Conservation (phyloP, 345 rosid genomes). For the Salix udensis region DNA sequence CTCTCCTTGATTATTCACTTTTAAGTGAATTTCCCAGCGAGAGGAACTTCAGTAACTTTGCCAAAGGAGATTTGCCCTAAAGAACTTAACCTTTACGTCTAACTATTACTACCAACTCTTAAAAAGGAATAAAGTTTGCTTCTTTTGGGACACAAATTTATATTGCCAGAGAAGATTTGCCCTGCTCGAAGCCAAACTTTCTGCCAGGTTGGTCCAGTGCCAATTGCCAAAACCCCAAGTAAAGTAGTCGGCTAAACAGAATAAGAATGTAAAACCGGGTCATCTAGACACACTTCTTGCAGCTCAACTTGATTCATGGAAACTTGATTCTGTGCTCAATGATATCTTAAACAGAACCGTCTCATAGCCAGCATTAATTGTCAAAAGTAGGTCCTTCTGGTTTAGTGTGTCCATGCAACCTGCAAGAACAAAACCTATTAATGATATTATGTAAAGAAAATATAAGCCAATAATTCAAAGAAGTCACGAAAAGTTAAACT, state of each 20-base stretch:
- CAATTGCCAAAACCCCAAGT: constrained; percentile 13
- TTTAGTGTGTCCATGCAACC: constrained; percentile 36
- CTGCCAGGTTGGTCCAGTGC: constrained; percentile 14
- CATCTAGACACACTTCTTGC: constrained; percentile 25
- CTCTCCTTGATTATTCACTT: constrained; percentile 25
- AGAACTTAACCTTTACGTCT: constrained; percentile 20
- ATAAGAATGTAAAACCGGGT: constrained; percentile 3
- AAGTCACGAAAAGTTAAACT: background rate
- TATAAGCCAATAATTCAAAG: background rate
- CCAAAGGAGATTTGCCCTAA: constrained; percentile 59
- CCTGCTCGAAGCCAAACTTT: constrained; percentile 23
- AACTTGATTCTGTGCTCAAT: background rate
- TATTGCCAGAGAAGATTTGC: constrained; percentile 54
- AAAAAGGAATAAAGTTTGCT: constrained; percentile 8
- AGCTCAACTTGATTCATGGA: constrained; percentile 13
- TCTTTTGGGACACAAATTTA: constrained; percentile 18
- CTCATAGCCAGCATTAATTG: constrained; percentile 2
- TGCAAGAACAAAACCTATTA: constrained; percentile 25
- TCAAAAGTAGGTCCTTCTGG: constrained; percentile 23
- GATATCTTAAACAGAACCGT: constrained; percentile 1
- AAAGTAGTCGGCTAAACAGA: constrained; percentile 8
- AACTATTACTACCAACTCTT: background rate
- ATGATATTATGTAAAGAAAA: background rate
- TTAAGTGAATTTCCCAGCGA: constrained; percentile 23
- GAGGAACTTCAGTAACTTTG: constrained; percentile 27